Conservation (phyloP, 768 basidiomycete genomes). For the Tylopilus cervinicoccineus region DNA sequence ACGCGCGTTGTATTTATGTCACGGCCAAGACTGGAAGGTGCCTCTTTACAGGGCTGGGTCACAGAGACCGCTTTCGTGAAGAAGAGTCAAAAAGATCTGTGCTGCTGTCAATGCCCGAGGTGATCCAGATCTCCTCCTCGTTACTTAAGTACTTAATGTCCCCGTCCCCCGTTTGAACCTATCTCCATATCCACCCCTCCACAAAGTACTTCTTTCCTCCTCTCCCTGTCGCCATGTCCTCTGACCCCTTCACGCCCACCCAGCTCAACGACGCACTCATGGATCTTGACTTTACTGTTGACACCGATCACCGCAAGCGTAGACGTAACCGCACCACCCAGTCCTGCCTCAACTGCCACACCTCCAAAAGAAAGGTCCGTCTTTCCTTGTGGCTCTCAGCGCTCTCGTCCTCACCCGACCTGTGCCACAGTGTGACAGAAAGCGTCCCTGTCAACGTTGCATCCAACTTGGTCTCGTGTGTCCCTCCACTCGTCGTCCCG, state of each 20-base stretch:
- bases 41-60: constrained; percentile 31
- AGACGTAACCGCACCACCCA: constrained; percentile 91
- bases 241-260: constrained; percentile 48
- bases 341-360: constrained; percentile 86
- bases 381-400: neutral
- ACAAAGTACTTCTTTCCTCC: constrained; percentile 38
- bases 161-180: constrained; percentile 37
- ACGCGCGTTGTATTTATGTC: constrained; percentile 35
- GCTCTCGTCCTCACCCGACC: constrained; percentile 8
- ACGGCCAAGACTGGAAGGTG: constrained; percentile 34
- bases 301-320: constrained; percentile 76
- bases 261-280: constrained; percentile 75
- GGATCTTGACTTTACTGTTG: constrained; percentile 71
- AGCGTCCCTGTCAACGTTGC: constrained; percentile 86
- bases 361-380: constrained; percentile 86
- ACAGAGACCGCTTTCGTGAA: constrained; percentile 33
- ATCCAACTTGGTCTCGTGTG: constrained; percentile 82
- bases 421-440: constrained; percentile 72
- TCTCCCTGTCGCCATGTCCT: constrained; percentile 41
- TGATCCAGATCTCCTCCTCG: constrained; percentile 44
- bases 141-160: constrained; percentile 55
- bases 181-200: constrained; percentile 50
- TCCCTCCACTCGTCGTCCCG: neutral
- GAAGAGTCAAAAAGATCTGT: constrained; percentile 29
- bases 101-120: constrained; percentile 32